Evolutionary conservation across 306 rosid species (phyloP).

Genomic region (Datisca glomerata): DNA sequence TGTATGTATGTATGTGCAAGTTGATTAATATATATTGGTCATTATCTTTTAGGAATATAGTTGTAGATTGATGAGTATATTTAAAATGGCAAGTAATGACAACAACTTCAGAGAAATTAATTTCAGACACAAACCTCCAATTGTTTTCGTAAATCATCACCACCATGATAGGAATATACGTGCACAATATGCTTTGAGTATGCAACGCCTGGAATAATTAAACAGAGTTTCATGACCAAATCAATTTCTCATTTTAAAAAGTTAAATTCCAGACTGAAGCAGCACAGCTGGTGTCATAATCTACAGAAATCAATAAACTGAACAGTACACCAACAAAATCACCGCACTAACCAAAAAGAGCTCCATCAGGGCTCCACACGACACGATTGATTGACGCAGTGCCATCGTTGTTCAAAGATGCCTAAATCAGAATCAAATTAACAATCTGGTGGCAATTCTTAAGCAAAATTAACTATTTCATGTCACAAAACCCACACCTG

Average conservation of each 20-base stretch:
- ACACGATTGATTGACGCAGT: conserved; percentile 83
- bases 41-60: no score
- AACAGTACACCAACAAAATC: no score
- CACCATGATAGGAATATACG: conserved; percentile 79
- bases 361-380: conserved; percentile 97
- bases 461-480: no score
- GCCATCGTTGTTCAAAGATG: conserved; percentile 62
- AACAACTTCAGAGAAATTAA: conserved; percentile 9
- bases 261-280: neutral
- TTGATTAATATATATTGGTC: no score
- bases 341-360: conserved; percentile 55
- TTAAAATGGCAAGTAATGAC: conserved; percentile 6
- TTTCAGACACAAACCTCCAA: conserved; percentile 63
- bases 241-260: conserved; percentile 3
- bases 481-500: no score
- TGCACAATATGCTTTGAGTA: conserved; percentile 95
- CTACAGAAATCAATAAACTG: neutral
- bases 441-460: no score
- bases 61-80: no score
- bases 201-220: conserved; percentile 74
- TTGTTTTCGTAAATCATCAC: conserved; percentile 77
- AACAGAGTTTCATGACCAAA: conserved; percentile 9
- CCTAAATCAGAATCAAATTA: conserved; percentile 34
- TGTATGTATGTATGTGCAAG: no score
- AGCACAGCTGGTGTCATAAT: conserved; percentile 6